Evolutionary conservation across 1,284 basidiomycete genomes (phyloP).

Genomic region (Ustilago bromivora): DNA sequence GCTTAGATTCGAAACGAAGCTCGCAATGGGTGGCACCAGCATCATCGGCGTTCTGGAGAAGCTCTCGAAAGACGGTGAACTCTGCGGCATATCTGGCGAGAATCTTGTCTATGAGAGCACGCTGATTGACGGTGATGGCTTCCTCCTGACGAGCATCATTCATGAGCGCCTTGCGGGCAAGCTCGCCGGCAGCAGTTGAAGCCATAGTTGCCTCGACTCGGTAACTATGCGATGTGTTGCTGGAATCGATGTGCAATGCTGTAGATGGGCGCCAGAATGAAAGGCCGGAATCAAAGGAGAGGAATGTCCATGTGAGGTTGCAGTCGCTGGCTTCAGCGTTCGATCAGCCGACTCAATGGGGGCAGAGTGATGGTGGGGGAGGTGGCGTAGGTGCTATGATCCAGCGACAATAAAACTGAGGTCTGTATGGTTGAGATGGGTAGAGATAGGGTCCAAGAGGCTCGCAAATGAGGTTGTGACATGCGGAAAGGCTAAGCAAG

Average conservation of each 20-base stretch:
- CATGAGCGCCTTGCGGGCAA: constrained; percentile 55
- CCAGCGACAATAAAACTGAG: too few relatives aligned
- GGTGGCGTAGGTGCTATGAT: too few relatives aligned
- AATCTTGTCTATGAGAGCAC: constrained; percentile 74
- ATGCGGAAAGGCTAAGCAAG: background rate
- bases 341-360: too few relatives aligned
- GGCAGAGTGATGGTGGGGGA: too few relatives aligned
- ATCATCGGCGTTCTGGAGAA: constrained; percentile 96
- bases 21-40: constrained; percentile 76
- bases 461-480: background rate
- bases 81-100: constrained; percentile 94
- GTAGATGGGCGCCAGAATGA: too few relatives aligned
- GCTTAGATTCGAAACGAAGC: constrained; percentile 63
- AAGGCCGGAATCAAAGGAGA: background rate
- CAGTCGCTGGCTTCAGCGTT: too few relatives aligned
- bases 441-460: background rate
- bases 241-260: background rate
- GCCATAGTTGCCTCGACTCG: constrained; percentile 12
- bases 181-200: constrained; percentile 36
- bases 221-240: too few relatives aligned
- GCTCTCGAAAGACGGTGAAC: constrained; percentile 83
- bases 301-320: background rate
- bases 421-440: background rate
- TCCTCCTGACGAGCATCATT: constrained; percentile 71
- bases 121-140: constrained; percentile 92